Base-by-base conservation (phyloP, 495 filamentous ascomycete genomes). In the Penicillium bovifimosum region DNA sequence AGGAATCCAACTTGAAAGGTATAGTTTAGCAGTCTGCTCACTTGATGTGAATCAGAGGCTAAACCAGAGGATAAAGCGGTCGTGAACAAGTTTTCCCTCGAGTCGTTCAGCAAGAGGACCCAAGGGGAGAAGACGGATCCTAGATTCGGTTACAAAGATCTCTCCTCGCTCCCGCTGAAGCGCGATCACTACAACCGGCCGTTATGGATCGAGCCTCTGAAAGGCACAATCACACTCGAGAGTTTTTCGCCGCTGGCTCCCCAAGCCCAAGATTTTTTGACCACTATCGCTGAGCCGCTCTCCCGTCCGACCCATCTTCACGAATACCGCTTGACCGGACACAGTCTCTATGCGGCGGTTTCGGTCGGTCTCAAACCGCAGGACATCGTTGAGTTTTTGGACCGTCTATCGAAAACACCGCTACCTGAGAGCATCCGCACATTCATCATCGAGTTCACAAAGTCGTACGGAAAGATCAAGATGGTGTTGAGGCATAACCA, bases 401-500 rank as follows among this genome's bases (percentile, higher is more conserved):
- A 96, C 46, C 80, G 86, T 33, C 80, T 96, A 52, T 87, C 89
- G 11, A 97, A 97, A 71, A 92, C 86, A 0, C 79, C 86, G 6
- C 72, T 97, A 7, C 90, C 92, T 0, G 78, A 85, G 1, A 77
- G 80, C n/a, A 89, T 96, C 42, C 80, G 80, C 50, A 70, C 76
- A 11, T 96, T 90, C 63, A 93, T 99, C 60, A 76, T 83, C 53
- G 82, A 85, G 34, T 90, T 87, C 61, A 96, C 91, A 6, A 83
- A 86, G 50, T 91, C 87, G 18, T 97, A 91, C 66, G 93, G 93
- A 34, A 96, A 97, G 68, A 90, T 96, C 33, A 93, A 96, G 70
- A 80, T 97, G 33, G 93, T 97, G 18, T 70, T 97, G 52, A 95
- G 96, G 66, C 84, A 96, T 61, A 97, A 92, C 56, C 85, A 85